phyloP scores from a whole-genome alignment of 2,329 filamentous ascomycete genomes.

The Trichoderma harzianum region DNA sequence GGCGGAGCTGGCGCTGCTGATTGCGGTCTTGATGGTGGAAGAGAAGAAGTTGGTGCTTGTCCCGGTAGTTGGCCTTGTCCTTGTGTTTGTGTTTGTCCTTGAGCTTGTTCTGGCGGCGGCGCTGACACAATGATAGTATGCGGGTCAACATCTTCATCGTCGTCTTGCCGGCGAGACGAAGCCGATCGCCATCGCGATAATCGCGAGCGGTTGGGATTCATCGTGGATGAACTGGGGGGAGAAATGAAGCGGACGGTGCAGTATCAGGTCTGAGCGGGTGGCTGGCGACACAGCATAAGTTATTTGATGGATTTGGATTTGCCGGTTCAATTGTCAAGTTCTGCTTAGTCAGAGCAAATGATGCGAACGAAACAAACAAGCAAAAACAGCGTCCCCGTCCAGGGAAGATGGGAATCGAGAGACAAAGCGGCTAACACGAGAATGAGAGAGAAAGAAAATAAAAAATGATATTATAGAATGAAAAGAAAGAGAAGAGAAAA shows the following conservation, averaged over 20 bases:
- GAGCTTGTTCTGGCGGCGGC: background rate
- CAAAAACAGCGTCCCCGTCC: background rate
- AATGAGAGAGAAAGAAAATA: background rate
- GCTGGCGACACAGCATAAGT: background rate
- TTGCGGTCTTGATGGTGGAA: background rate
- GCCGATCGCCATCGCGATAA: background rate
- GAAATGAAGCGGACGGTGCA: background rate
- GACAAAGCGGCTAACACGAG: background rate
- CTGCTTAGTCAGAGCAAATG: background rate
- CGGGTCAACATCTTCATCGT: background rate
- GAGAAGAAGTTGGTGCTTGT: background rate
- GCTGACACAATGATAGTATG: background rate
- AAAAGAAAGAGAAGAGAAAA: background rate
- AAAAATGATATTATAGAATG: background rate
- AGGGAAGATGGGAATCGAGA: background rate
- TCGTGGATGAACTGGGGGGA: background rate
- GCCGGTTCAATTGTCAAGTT: background rate
- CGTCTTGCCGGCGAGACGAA: background rate
- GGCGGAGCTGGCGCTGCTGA: background rate
- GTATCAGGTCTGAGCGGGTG: slow-evolving; percentile 5
- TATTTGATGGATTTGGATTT: background rate
- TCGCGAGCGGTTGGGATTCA: slow-evolving; percentile 1
- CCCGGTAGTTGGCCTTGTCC: background rate
- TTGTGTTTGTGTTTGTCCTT: background rate
- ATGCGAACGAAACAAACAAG: background rate